These are phyloP conservation scores for Kregervanrija delftensis DNA, from an alignment of 805 yeast species.

Conservation along the genomic window DNA sequence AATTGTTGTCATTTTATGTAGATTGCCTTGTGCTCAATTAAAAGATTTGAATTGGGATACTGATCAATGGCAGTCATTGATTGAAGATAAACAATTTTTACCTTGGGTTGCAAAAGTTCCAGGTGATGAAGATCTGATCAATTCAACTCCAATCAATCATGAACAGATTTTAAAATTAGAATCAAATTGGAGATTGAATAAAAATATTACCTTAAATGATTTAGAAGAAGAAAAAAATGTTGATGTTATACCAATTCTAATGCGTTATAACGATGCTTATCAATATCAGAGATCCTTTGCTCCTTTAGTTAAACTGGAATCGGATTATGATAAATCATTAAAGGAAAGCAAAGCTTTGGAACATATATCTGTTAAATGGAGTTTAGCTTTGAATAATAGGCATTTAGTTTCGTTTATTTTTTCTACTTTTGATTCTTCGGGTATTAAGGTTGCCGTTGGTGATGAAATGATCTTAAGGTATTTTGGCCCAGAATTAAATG, in stretches of 20 bases:
- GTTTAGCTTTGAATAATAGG: constrained; percentile 53
- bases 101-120: constrained; percentile 80
- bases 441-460: constrained; percentile 71
- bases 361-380: constrained; percentile 70
- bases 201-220: constrained; percentile 66
- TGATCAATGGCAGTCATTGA: constrained; percentile 78
- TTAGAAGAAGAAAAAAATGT: constrained; percentile 45
- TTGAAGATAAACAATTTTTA: constrained; percentile 70
- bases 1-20: constrained; percentile 79
- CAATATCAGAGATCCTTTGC: constrained; percentile 82
- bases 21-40: constrained; percentile 79
- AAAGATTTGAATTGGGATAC: constrained; percentile 83
- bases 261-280: constrained; percentile 75
- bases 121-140: constrained; percentile 51
- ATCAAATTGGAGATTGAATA: constrained; percentile 71
- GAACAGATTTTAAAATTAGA: constrained; percentile 69
- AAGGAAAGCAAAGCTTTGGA: constrained; percentile 76
- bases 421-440: constrained; percentile 59
- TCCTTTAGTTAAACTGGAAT: constrained; percentile 76
- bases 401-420: constrained; percentile 65
- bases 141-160: constrained; percentile 49
- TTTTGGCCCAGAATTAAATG: constrained; percentile 41
- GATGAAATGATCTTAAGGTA: constrained; percentile 71
- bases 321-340: constrained; percentile 66
- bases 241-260: constrained; percentile 62